A percentile compares a stretch with the other conserved stretches of the same genome.
These are phyloP conservation scores for Corchorus capsularis DNA, from an alignment of 345 rosid genomes.

Conservation along the genomic window DNA sequence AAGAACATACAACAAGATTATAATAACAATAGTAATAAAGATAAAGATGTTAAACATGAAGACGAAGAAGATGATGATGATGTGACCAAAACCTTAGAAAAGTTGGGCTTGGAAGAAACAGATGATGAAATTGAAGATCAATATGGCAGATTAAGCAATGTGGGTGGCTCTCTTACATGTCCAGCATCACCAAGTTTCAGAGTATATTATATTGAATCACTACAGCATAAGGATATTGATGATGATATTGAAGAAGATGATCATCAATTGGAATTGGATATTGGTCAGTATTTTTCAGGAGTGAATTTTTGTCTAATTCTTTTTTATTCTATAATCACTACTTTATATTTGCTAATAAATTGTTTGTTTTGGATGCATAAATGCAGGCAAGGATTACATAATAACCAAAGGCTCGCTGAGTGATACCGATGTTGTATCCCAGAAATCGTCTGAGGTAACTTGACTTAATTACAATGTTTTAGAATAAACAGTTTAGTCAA, in stretches of 20 bases:
- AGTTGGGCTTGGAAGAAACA: constrained; percentile 13
- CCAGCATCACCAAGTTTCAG: constrained; percentile 51
- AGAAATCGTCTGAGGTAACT: too few species aligned
- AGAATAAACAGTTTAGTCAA: too few species aligned
- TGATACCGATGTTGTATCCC: too few species aligned
- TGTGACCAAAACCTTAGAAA: constrained; percentile 8
- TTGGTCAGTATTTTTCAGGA: neutral
- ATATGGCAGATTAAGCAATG: constrained; percentile 12
- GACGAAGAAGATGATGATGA: neutral
- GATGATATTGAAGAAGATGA: neutral
- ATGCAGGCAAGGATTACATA: too few species aligned
- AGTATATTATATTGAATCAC: constrained; percentile 38
- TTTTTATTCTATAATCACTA: neutral
- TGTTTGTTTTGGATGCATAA: too few species aligned
- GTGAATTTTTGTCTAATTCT: neutral
- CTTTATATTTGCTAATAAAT: neutral
- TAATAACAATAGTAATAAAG: constrained; percentile 23
- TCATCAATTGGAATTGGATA: too few species aligned
- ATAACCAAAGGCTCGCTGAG: too few species aligned
- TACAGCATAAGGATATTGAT: constrained; percentile 20
- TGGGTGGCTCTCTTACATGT: constrained; percentile 30
- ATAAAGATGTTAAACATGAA: constrained; percentile 26
- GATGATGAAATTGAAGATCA: neutral
- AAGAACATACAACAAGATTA: neutral
- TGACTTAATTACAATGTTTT: too few species aligned